phyloP scores from a whole-genome alignment of 1,284 basidiomycete genomes.

The Puccinia coronata region DNA sequence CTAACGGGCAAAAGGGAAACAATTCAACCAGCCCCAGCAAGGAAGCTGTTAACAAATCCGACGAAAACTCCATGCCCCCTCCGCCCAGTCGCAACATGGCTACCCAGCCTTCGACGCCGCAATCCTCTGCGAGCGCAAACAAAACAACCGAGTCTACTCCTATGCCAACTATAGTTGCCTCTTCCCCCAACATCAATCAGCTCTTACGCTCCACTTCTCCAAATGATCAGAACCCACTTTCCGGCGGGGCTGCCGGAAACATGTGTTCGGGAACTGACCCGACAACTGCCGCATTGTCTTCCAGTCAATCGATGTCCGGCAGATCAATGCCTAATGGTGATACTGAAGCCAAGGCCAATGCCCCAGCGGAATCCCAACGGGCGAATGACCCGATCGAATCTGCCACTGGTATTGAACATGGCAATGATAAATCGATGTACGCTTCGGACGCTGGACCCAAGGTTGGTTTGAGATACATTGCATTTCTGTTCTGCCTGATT shows the following conservation, averaged over 20 bases:
- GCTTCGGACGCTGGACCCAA: conserved; percentile 1
- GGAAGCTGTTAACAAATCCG: not conserved
- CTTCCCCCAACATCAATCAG: conserved; percentile 32
- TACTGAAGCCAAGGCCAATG: conserved; percentile 19
- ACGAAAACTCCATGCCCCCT: conserved; percentile 29
- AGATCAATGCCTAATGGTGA: not conserved
- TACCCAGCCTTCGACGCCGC: conserved; percentile 34
- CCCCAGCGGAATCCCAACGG: not conserved
- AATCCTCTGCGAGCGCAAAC: conserved; percentile 23
- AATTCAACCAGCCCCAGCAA: conserved; percentile 29
- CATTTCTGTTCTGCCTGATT: not conserved
- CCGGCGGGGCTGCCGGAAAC: not conserved
- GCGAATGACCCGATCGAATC: not conserved
- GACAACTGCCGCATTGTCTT: conserved; percentile 6
- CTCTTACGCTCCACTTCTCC: conserved; percentile 15
- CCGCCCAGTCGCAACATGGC: conserved; percentile 29
- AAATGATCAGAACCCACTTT: conserved; percentile 1
- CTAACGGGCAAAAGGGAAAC: not conserved
- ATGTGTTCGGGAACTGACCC: not conserved
- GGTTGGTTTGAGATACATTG: conserved; percentile 5
- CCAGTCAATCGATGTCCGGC: not conserved
- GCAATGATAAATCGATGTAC: not conserved
- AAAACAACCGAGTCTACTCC: conserved; percentile 30
- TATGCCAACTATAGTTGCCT: conserved; percentile 31
- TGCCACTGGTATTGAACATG: conserved; percentile 10